These are phyloP conservation scores for Dactylonectria macrodidyma DNA, from an alignment of 2,329 filamentous ascomycete genomes.

Conservation along the genomic window DNA sequence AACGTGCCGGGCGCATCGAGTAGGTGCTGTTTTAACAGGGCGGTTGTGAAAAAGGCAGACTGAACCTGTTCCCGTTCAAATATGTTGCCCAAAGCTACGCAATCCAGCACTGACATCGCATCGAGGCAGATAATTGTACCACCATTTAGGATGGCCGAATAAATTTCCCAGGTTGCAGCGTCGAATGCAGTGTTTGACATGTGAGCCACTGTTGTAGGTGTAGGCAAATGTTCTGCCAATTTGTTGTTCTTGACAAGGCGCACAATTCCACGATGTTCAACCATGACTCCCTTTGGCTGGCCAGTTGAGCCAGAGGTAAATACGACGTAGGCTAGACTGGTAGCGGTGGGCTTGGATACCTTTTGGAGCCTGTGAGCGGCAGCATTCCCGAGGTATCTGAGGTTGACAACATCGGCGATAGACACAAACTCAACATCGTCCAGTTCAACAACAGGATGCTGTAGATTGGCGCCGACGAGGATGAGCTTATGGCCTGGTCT, in stretches of 20 bases:
- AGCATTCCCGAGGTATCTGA: neutral
- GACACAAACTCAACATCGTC: neutral
- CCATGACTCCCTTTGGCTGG: slow-evolving; percentile 16
- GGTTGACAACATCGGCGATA: neutral
- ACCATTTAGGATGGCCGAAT: slow-evolving; percentile 15
- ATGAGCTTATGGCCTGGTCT: slow-evolving; percentile 20
- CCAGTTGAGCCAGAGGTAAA: slow-evolving; percentile 23
- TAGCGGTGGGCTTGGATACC: neutral
- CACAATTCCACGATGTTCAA: slow-evolving; percentile 15
- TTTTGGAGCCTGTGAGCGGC: neutral
- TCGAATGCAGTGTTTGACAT: slow-evolving; percentile 33
- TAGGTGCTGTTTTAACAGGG: slow-evolving; percentile 41
- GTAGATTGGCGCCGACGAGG: slow-evolving; percentile 1
- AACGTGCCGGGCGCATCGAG: slow-evolving; percentile 19
- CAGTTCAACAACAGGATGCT: neutral
- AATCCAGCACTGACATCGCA: slow-evolving; percentile 25
- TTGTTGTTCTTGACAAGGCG: slow-evolving; percentile 26
- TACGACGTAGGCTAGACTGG: slow-evolving; percentile 20
- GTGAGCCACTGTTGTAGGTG: slow-evolving; percentile 22
- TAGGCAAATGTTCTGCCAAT: neutral
- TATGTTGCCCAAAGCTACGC: neutral
- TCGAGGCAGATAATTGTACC: slow-evolving; percentile 36
- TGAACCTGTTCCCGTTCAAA: slow-evolving; percentile 34
- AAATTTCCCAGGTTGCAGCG: slow-evolving; percentile 28
- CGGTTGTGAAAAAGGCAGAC: slow-evolving; percentile 31